phyloP scores from a whole-genome alignment of 306 rosid species.

The Lagenaria siceraria region DNA sequence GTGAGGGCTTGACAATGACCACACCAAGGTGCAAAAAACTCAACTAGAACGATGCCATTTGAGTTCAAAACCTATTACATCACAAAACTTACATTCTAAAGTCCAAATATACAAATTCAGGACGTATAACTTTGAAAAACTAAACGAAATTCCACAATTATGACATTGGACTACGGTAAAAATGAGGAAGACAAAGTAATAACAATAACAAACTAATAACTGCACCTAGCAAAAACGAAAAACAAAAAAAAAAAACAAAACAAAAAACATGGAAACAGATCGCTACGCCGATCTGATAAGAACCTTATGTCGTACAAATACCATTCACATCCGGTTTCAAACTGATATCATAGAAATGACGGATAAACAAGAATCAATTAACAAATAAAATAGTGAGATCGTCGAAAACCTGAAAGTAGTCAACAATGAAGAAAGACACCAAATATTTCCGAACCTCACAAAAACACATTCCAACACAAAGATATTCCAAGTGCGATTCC shows the following conservation, averaged over 20 bases:
- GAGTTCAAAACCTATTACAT: constrained; percentile 73
- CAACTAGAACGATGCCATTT: constrained; percentile 81
- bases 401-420: not conserved
- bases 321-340: not conserved
- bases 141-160: not conserved
- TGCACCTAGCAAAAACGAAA: not conserved
- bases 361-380: not conserved
- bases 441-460: not conserved
- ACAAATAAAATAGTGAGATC: not conserved
- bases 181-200: not conserved
- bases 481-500: not conserved
- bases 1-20: constrained; percentile 97
- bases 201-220: not conserved
- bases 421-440: not conserved
- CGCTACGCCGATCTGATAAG: not conserved
- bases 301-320: not conserved
- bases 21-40: constrained; percentile 99
- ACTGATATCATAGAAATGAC: not conserved
- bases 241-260: too few species aligned
- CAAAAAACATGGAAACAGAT: not conserved
- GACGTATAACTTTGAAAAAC: not conserved
- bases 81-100: not conserved
- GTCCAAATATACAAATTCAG: not conserved
- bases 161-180: not conserved
- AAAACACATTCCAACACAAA: not conserved